A percentile compares a stretch with the other conserved stretches of the same genome.
phyloP scores from a whole-genome alignment of 2,329 filamentous ascomycete species.

The Pyrenophora seminiperda region DNA sequence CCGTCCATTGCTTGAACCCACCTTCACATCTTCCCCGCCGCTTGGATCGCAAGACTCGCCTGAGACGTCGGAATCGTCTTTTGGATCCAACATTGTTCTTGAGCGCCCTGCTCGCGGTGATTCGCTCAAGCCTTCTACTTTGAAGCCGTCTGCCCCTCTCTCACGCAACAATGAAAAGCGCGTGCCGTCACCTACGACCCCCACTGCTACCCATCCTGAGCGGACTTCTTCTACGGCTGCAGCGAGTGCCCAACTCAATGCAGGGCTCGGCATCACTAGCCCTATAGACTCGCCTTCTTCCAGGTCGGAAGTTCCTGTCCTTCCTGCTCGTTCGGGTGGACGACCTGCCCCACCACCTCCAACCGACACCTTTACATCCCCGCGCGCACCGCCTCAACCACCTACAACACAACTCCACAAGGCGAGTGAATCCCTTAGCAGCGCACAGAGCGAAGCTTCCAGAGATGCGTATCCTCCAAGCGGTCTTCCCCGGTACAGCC shows the following conservation, averaged over 20 bases:
- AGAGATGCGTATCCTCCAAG: constrained; percentile 32
- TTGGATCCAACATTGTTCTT: constrained; percentile 47
- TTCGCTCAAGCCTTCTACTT: constrained; percentile 55
- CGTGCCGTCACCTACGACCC: constrained; percentile 48
- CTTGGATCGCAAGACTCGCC: constrained; percentile 45
- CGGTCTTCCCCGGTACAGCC: constrained; percentile 61
- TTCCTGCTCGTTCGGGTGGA: constrained; percentile 55
- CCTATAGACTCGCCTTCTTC: constrained; percentile 51
- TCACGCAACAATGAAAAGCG: constrained; percentile 71
- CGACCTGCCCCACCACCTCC: constrained; percentile 50
- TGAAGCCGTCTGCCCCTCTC: constrained; percentile 51
- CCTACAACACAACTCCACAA: constrained; percentile 48
- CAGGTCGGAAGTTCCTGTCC: constrained; percentile 50
- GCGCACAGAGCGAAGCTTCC: constrained; percentile 49
- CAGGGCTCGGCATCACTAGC: constrained; percentile 50
- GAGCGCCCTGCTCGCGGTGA: constrained; percentile 64
- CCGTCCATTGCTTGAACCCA: constrained; percentile 41
- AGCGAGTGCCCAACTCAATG: constrained; percentile 44
- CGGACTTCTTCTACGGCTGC: constrained; percentile 47
- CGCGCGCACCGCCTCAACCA: constrained; percentile 52
- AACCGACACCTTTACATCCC: constrained; percentile 52
- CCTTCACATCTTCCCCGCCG: constrained; percentile 47
- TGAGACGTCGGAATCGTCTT: constrained; percentile 44
- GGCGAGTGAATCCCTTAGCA: constrained; percentile 53
- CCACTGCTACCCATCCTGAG: constrained; percentile 46